phyloP scores from a whole-genome alignment of 2,329 filamentous ascomycete species.

The Ascochyta koolunga region DNA sequence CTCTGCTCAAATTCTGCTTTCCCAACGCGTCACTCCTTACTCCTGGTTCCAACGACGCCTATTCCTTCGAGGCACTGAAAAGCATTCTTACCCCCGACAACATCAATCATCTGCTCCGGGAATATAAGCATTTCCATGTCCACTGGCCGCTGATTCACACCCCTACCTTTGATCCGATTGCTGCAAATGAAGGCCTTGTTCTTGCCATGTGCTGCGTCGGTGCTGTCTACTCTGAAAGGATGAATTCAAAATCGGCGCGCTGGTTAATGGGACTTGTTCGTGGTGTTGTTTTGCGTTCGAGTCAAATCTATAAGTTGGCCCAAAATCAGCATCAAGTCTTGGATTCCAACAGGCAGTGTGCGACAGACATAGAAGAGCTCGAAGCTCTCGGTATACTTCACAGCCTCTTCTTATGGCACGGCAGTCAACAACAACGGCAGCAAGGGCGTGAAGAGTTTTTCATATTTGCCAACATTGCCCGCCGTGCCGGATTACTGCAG shows the following conservation, averaged over 20 bases:
- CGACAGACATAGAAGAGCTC: conserved; percentile 65
- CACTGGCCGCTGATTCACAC: conserved; percentile 77
- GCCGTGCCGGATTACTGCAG: conserved; percentile 62
- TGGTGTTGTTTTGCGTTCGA: conserved; percentile 63
- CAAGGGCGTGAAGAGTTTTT: conserved; percentile 66
- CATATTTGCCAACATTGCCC: conserved; percentile 62
- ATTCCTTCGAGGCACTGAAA: conserved; percentile 60
- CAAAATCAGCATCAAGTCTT: conserved; percentile 47
- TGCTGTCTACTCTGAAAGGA: conserved; percentile 73
- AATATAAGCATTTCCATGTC: conserved; percentile 74
- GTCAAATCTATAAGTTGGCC: conserved; percentile 55
- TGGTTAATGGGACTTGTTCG: conserved; percentile 71
- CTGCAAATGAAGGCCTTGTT: conserved; percentile 70
- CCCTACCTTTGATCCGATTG: conserved; percentile 70
- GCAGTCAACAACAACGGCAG: conserved; percentile 68
- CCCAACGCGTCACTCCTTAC: conserved; percentile 46
- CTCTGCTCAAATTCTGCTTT: conserved; percentile 59
- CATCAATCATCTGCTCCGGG: conserved; percentile 72
- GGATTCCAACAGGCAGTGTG: conserved; percentile 46
- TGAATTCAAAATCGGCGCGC: conserved; percentile 66
- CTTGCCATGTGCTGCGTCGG: conserved; percentile 75
- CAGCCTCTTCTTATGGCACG: conserved; percentile 71
- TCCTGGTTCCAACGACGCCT: conserved; percentile 44
- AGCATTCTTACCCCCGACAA: conserved; percentile 69
- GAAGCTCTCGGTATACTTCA: conserved; percentile 70